These are phyloP conservation scores for Thyridium curvatum DNA, from an alignment of 2,329 filamentous ascomycete genomes.

Conservation along the genomic window DNA sequence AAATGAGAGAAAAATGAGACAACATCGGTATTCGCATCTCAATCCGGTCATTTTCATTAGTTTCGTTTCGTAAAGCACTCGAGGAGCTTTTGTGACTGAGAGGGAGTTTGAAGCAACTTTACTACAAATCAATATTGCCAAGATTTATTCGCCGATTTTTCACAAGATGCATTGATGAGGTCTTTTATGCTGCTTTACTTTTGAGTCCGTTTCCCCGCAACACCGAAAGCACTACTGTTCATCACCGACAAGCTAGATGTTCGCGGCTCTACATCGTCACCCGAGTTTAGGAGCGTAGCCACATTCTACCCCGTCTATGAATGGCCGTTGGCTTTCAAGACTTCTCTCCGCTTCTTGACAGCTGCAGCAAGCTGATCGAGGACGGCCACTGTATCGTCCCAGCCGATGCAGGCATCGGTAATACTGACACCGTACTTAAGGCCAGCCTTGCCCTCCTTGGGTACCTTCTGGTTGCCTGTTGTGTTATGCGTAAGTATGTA, in stretches of 20 bases:
- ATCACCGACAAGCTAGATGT: too few relatives aligned
- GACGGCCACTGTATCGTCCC: slow-evolving; percentile 76
- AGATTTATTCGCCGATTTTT: too few relatives aligned
- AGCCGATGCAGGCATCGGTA: slow-evolving; percentile 93
- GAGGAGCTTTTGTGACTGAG: too few relatives aligned
- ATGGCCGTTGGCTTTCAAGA: slow-evolving; percentile 24
- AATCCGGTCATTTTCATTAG: too few relatives aligned
- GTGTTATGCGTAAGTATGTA: too few relatives aligned
- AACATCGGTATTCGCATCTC: too few relatives aligned
- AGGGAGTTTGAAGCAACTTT: too few relatives aligned
- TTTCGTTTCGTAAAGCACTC: too few relatives aligned
- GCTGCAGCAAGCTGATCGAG: slow-evolving; percentile 82
- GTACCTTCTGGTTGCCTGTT: slow-evolving; percentile 71
- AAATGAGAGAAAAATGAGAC: background rate
- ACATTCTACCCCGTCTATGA: slow-evolving; percentile 2
- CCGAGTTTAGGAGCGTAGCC: background rate
- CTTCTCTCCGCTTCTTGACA: slow-evolving; percentile 65
- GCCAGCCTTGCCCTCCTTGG: slow-evolving; percentile 67
- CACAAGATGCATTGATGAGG: too few relatives aligned
- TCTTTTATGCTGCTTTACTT: background rate
- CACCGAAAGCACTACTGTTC: too few relatives aligned
- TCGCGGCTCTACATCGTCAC: background rate
- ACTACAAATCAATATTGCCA: too few relatives aligned
- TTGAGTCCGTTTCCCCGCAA: too few relatives aligned
- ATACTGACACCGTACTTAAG: slow-evolving; percentile 90